phyloP scores from a whole-genome alignment of 371 early-diverging fungal species.

The Mucor lusitanicus region DNA sequence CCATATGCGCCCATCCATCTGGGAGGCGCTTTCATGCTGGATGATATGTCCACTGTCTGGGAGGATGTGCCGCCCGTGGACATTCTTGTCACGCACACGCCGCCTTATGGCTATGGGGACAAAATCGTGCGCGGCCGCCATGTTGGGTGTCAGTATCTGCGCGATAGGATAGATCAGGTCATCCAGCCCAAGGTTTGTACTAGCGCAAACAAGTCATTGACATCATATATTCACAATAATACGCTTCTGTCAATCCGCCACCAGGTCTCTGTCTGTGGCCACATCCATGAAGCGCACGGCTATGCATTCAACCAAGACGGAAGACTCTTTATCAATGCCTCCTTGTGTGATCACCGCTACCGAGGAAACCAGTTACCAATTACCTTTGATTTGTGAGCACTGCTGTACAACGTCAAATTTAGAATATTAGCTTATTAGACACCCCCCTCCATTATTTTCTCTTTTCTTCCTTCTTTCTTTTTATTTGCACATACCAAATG shows the following conservation, averaged over 20 bases:
- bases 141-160: conserved; percentile 50
- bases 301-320: conserved; percentile 32
- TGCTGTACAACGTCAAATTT: neutral
- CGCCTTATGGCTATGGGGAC: conserved; percentile 48
- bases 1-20: conserved; percentile 57
- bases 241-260: no score
- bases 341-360: conserved; percentile 42
- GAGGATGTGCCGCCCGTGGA: conserved; percentile 43
- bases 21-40: conserved; percentile 58
- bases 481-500: neutral
- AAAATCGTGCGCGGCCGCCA: conserved; percentile 18
- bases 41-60: conserved; percentile 46
- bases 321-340: conserved; percentile 53
- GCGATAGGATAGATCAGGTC: conserved; percentile 29
- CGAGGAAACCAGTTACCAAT: conserved; percentile 44
- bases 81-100: conserved; percentile 60
- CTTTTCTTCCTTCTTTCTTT: neutral
- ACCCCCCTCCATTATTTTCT: neutral
- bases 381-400: conserved; percentile 39
- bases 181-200: conserved; percentile 46
- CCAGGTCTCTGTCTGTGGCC: conserved; percentile 62
- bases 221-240: no score
- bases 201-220: no score
- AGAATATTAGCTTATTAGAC: neutral
- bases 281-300: conserved; percentile 59